Conservation (phyloP, 192 early-diverging fungal genomes). For the Kickxella alabastrina region DNA sequence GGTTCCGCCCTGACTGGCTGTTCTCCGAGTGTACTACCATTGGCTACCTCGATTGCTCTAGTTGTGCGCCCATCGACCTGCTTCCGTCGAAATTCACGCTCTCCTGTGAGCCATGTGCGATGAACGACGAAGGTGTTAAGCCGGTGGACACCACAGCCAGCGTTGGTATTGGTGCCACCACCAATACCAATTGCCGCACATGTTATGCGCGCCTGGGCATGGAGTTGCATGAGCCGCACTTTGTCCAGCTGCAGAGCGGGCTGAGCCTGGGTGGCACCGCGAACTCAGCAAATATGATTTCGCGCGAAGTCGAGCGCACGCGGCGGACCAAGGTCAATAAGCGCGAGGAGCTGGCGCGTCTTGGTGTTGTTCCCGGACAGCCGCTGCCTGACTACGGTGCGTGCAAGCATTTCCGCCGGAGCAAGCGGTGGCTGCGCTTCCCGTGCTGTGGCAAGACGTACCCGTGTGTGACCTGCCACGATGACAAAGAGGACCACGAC, state of each 20-base stretch:
- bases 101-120: slow-evolving; percentile 66
- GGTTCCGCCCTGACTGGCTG: slow-evolving; percentile 61
- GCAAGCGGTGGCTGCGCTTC: slow-evolving; percentile 88
- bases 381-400: slow-evolving; percentile 74
- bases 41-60: slow-evolving; percentile 73
- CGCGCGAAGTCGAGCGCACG: slow-evolving; percentile 44
- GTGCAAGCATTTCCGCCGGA: slow-evolving; percentile 83
- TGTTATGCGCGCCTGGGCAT: slow-evolving; percentile 46
- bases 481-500: slow-evolving; percentile 67
- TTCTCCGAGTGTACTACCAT: slow-evolving; percentile 54
- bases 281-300: slow-evolving; percentile 35
- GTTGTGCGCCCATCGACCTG: slow-evolving; percentile 65
- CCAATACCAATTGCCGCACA: slow-evolving; percentile 19
- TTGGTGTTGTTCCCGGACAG: slow-evolving; percentile 69
- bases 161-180: slow-evolving; percentile 19
- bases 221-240: slow-evolving; percentile 50
- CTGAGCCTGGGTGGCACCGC: slow-evolving; percentile 24
- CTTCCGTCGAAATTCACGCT: slow-evolving; percentile 66
- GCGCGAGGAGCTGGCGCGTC: slow-evolving; percentile 53
- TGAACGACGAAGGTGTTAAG: slow-evolving; percentile 27
- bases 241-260: slow-evolving; percentile 49
- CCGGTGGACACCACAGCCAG: slow-evolving; percentile 4
- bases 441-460: slow-evolving; percentile 83
- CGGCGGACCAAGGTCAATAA: slow-evolving; percentile 41
- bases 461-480: slow-evolving; percentile 84